Evolutionary conservation across 257 asterid genomes (phyloP).

Genomic region (Ligustrum vulgare): DNA sequence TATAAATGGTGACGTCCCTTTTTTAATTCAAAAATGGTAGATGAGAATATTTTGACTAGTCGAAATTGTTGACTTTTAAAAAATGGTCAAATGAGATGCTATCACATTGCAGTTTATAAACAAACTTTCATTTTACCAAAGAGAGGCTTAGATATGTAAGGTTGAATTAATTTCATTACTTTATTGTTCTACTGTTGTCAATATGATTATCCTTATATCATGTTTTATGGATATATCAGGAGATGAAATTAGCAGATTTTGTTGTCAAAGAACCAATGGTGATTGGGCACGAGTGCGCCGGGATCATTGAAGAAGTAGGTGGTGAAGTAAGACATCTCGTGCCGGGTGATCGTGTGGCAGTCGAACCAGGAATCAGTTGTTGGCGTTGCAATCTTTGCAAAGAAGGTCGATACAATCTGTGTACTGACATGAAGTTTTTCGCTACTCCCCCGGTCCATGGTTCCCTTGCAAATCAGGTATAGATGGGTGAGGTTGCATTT

Average conservation of each 20-base stretch:
- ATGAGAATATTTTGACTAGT: too few relatives aligned
- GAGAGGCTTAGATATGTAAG: too few relatives aligned
- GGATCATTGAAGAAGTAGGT: constrained; percentile 78
- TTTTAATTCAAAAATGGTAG: too few relatives aligned
- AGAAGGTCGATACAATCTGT: constrained; percentile 83
- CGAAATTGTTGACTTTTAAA: too few relatives aligned
- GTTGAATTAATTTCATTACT: too few relatives aligned
- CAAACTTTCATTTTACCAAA: too few relatives aligned
- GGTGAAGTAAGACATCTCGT: constrained; percentile 55
- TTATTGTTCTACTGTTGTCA: too few relatives aligned
- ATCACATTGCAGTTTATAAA: too few relatives aligned
- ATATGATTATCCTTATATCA: neutral
- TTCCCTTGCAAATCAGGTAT: constrained; percentile 85
- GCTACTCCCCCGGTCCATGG: constrained; percentile 94
- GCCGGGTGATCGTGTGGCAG: constrained; percentile 85
- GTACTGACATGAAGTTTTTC: constrained; percentile 91
- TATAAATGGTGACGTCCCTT: too few relatives aligned
- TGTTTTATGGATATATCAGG: constrained; percentile 35
- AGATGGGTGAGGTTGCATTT: neutral
- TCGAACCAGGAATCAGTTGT: constrained; percentile 91
- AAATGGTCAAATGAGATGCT: too few relatives aligned
- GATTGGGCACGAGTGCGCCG: constrained; percentile 94
- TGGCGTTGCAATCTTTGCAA: constrained; percentile 74
- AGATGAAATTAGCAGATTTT: constrained; percentile 70
- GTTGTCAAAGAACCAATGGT: constrained; percentile 92